Base-by-base conservation (phyloP, 768 basidiomycete species). In the Serendipita sp. region DNA sequence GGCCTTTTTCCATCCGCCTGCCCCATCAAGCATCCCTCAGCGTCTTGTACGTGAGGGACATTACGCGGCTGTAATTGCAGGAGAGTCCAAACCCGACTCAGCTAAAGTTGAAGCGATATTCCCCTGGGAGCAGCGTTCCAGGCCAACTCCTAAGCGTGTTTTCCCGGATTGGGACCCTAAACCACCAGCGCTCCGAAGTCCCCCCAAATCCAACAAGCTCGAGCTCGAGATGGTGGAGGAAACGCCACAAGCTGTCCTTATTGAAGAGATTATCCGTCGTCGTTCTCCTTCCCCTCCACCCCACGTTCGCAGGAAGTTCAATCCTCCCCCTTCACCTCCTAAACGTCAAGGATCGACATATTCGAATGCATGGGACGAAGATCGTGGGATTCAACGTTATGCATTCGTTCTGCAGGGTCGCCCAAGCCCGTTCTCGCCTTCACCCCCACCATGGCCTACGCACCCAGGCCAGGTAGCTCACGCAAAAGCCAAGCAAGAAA, bases 111-210 rank as follows among this genome's bases (percentile, higher is more conserved):
- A 85, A 66, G 76, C 80, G 38, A 78, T 96, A 38, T 98, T 99
- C 74, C 93, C 95, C n/a, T 99, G 95, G 95, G 95, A 99, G 72
- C 81, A 84, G 66, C 81, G 81, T 69, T 85, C 82, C 11, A 83
- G 87, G 36, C 79, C 77, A 56, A 68, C 79, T 67, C 89, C 89
- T 13, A 78, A 78, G 32, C 86, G 90, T 63, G 81, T 87, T 36
- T 91, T 91, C 70, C 91, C 89, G 34, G 75, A 73, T n/a, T 75
- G 80, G 35, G 84, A 86, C 56, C 76, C 79, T n/a, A 28, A 8
- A 38, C 56, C 56, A n/a, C 64, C 41, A 35, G 41, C 35, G n/a
- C 56, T 36, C 34, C 48, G 32, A 34, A 52, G 18, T 30, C 38
- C n/a, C 56, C 36, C 56, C 56, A 60, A 38, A 60, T 4, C 36